Evolutionary conservation across 345 rosid genomes (phyloP).

Genomic region (Lenwebbia sp.): DNA sequence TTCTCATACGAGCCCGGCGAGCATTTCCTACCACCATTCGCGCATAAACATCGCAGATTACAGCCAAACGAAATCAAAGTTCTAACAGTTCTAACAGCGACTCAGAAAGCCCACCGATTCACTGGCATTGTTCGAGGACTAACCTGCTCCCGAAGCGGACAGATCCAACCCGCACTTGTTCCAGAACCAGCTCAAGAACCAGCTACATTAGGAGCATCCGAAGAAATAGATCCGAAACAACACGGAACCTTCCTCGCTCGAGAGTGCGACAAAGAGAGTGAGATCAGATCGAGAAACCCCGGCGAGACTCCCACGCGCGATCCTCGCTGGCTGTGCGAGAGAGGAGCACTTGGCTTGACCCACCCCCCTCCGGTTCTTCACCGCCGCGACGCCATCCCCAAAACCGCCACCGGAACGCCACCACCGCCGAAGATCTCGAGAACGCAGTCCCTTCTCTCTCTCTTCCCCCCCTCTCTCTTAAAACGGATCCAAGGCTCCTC

Average conservation of each 20-base stretch:
- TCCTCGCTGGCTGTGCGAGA: neutral
- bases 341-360: neutral
- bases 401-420: neutral
- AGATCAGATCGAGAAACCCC: neutral
- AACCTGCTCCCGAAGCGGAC: neutral
- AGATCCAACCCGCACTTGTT: neutral
- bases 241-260: neutral
- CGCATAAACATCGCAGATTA: neutral
- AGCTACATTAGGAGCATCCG: neutral
- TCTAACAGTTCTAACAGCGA: neutral
- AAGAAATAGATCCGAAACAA: neutral
- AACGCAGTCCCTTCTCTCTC: neutral
- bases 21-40: neutral
- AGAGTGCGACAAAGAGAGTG: neutral
- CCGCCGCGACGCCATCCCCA: neutral
- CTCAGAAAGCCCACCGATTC: neutral
- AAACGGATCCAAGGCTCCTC: slow-evolving; percentile 29
- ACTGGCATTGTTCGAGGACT: neutral
- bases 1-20: neutral
- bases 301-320: neutral
- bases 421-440: neutral
- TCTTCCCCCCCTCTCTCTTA: slow-evolving; percentile 11
- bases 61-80: neutral
- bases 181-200: neutral
- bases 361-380: neutral